These are phyloP conservation scores for Elsinoe perseae DNA, from an alignment of 2,329 filamentous ascomycete species.

Conservation along the genomic window DNA sequence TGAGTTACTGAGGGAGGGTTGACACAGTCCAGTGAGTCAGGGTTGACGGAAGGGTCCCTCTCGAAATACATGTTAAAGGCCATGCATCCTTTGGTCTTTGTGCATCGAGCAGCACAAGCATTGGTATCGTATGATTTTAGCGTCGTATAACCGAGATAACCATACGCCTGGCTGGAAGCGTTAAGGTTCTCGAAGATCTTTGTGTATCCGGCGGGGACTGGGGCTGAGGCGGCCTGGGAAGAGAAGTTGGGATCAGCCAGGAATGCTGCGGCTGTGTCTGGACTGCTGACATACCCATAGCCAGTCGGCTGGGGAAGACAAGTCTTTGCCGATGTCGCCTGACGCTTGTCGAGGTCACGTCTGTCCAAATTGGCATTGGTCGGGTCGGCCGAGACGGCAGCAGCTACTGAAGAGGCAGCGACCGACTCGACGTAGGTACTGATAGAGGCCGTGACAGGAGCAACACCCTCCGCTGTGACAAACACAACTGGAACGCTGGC, in stretches of 20 bases:
- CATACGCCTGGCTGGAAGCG: slow-evolving; percentile 6
- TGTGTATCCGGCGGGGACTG: slow-evolving; percentile 5
- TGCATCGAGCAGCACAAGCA: slow-evolving; percentile 24
- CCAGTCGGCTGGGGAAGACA: not conserved
- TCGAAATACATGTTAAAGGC: slow-evolving; percentile 23
- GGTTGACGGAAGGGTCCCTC: slow-evolving; percentile 17
- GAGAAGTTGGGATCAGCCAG: not conserved
- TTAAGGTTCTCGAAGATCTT: slow-evolving; percentile 13
- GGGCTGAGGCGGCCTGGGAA: not conserved
- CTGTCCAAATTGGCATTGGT: slow-evolving; percentile 8
- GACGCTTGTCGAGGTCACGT: not conserved
- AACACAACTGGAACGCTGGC: not conserved
- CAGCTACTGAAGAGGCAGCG: not conserved
- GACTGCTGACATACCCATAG: not conserved
- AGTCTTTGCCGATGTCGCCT: not conserved
- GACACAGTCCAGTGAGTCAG: slow-evolving; percentile 19
- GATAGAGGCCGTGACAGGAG: not conserved
- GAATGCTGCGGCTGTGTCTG: not conserved
- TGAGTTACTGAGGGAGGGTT: not conserved
- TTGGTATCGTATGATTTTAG: slow-evolving; percentile 26
- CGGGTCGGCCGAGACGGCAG: slow-evolving; percentile 1
- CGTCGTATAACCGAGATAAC: slow-evolving; percentile 23
- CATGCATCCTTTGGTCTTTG: slow-evolving; percentile 19
- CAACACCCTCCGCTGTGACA: not conserved
- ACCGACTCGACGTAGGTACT: not conserved